Evolutionary conservation across 2,329 filamentous ascomycete species (phyloP), one percentile per base, ranked within the genome.

Genomic region (Exophiala phaeomuriformis): DNA sequence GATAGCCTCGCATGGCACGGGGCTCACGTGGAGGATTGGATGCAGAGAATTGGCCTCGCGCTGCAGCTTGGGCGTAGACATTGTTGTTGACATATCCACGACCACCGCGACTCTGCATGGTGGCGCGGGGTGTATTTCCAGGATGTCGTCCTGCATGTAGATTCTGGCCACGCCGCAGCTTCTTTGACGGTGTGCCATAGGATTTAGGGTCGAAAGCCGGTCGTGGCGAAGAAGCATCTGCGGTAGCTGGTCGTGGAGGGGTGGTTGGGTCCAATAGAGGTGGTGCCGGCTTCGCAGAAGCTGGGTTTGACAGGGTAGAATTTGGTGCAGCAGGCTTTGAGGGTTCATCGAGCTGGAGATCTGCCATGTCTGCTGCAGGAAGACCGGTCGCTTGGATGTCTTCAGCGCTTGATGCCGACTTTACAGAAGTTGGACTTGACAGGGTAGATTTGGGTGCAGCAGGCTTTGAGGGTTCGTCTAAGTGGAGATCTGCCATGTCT

Each of bases 121-220:
- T 28, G 42, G 12, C 10, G 10, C 45, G 41, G 35, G 10, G 7
- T 40, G 27, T 37, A 5, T 7, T 46, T 31, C 45, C 35, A 27
- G 7, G 43, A 9, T 45, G 43, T 12, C 28, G 28, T 19, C n/a
- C 10, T 10, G 4, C n/a, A 12, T 5, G 31, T 40, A 35, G 45
- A 42, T 10, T 44, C 27, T 51, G 48, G 3, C 43, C 48, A 4
- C 48, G 35, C n/a, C 28, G 10, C 10, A 39, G 43, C 28, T 37
- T 51, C 6, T 29, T n/a, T 10, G 51, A 33, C 5, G 40, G 37
- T 40, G 48, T 27, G 19, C 39, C 33, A 19, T 52, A 50, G 10
- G 45, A 45, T 37, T 42, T 52, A 10, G 44, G 27, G 41, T 55
- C 41, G 42, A 57, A 55, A 9, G 32, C 12, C 33, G 44, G 48